These are phyloP conservation scores for Pseudozyma flocculosa DNA, from an alignment of 1,284 basidiomycete species.

Conservation along the genomic window DNA sequence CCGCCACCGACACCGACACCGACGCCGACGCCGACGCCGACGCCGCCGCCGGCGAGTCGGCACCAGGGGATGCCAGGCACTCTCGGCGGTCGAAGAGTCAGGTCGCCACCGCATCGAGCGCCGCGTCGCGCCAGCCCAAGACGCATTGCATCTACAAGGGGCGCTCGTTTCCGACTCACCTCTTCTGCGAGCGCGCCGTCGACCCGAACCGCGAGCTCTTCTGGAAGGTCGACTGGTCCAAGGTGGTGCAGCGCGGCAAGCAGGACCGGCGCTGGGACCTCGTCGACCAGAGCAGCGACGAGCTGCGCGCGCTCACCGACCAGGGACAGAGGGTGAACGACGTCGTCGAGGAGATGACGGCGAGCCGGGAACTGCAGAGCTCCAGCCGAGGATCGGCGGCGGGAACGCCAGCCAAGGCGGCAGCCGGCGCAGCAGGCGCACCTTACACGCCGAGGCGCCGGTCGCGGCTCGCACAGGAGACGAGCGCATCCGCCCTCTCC, in stretches of 20 bases:
- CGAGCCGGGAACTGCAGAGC: background rate
- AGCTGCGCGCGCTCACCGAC: conserved; percentile 9
- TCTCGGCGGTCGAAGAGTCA: too few relatives aligned
- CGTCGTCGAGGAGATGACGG: conserved; percentile 19
- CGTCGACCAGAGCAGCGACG: conserved; percentile 23
- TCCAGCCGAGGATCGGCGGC: too few relatives aligned
- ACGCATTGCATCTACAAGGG: conserved; percentile 20
- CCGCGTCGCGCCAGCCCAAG: background rate
- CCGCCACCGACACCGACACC: too few relatives aligned
- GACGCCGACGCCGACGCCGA: too few relatives aligned
- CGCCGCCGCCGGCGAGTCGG: too few relatives aligned
- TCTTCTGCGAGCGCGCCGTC: conserved; percentile 38
- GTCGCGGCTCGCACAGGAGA: too few relatives aligned
- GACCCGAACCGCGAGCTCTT: conserved; percentile 39
- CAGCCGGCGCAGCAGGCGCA: too few relatives aligned
- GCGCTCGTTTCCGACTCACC: conserved; percentile 30
- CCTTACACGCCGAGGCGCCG: too few relatives aligned
- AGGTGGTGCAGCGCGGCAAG: conserved; percentile 23
- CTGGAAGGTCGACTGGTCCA: conserved; percentile 36
- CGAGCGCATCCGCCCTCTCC: too few relatives aligned
- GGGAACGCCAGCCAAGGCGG: too few relatives aligned
- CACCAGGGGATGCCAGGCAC: too few relatives aligned
- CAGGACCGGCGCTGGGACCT: conserved; percentile 33
- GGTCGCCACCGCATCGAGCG: too few relatives aligned
- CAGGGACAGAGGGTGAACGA: conserved; percentile 36